Evolutionary conservation across 164 flowering plant species (phyloP), one percentile per base, ranked within the genome.

Genomic region (Vitis rupestris): DNA sequence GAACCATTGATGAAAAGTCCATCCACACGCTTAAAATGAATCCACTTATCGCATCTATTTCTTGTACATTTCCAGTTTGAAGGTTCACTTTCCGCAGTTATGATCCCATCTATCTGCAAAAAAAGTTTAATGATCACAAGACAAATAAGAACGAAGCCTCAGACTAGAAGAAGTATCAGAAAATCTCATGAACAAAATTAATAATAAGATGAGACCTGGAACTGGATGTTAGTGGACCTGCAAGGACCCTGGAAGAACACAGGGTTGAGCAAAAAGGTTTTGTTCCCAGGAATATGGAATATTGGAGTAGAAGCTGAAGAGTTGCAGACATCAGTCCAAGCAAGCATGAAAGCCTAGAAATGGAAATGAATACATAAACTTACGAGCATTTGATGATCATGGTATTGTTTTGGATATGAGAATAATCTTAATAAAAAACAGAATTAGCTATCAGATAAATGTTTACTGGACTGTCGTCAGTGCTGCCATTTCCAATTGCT

Each of bases 91-190:
- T 69, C 72, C 3, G 72, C 77, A 50, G 29, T 29, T 44, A 74
- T 31, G 23, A 59, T 52, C 15, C 77, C 72, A 69, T 69, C 47
- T 31, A 74, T 64, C 77, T 74, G 69, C 69, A 69, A 51, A 2
- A 52, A 14, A 37, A 37, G 4, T 37, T 37, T 3, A 3, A 37
- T 37, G 44, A 6, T 37, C 7, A 37, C 4, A 37, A 37, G 7
- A 37, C 44, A 37, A 37, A 2, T 37, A 37, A 37, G 4, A 1
- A 23, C 27, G 27, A 23, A 1, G 27, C 27, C 27, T 23, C 27
- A 23, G 27, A 2, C 27, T 23, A 23, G 27, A 23, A 23, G 27
- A 2, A 23, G 27, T 23, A 23, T 23, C 27, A 23, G 27, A 13
- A 61, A 3, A 53, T 11, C 1, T 5, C 5, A 27, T 19, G 23